These are phyloP conservation scores for Galerina sulciceps DNA, from an alignment of 768 basidiomycete species.

Conservation along the genomic window DNA sequence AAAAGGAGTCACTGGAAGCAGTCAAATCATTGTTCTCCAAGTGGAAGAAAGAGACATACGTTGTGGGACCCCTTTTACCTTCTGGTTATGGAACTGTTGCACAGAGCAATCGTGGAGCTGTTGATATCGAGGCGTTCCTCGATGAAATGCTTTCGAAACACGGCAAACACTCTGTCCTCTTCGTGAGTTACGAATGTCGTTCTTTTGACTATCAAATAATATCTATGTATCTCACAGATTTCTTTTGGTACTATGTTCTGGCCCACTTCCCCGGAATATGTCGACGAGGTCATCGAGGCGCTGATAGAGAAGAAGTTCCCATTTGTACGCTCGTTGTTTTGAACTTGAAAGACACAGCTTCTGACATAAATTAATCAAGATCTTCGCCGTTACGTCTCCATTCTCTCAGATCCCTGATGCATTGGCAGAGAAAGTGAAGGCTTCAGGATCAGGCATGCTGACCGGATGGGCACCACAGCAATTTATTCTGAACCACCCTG, in stretches of 20 bases:
- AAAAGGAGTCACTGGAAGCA: not conserved
- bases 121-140: constrained; percentile 2
- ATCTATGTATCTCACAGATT: not conserved
- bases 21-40: constrained; percentile 5
- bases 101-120: not conserved
- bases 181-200: not conserved
- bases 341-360: not conserved
- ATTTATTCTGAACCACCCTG: constrained; percentile 4
- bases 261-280: not conserved
- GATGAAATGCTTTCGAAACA: not conserved
- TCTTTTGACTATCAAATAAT: not conserved
- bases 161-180: constrained; percentile 4
- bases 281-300: constrained; percentile 2
- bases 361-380: not conserved
- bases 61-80: constrained; percentile 6
- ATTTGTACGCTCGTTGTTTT: constrained; percentile 1
- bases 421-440: not conserved
- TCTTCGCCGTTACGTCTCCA: not conserved
- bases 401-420: not conserved
- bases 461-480: not conserved
- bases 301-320: constrained; percentile 6
- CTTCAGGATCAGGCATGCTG: not conserved
- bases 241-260: constrained; percentile 6
- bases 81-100: not conserved
- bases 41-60: constrained; percentile 3